phyloP scores from a whole-genome alignment of 2,329 filamentous ascomycete species.

The Xylaria sp. region DNA sequence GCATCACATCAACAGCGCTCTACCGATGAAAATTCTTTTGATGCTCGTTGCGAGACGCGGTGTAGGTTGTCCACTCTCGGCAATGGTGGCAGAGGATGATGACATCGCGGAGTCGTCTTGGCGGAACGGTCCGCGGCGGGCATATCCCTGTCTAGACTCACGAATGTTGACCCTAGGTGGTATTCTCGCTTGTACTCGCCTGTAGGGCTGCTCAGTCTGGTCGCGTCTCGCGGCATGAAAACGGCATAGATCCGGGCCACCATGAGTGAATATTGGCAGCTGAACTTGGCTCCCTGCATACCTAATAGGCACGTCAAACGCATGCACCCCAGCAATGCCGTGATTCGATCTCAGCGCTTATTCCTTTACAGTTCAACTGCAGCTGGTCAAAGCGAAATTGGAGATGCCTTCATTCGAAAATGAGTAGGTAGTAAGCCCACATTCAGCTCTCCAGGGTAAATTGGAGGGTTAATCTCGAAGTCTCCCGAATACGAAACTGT shows the following conservation, averaged over 20 bases:
- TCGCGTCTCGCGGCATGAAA: neutral
- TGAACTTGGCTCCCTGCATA: neutral
- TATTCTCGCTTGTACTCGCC: neutral
- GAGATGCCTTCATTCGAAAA: neutral
- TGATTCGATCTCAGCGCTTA: neutral
- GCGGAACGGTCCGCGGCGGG: neutral
- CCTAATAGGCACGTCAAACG: neutral
- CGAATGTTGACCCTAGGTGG: neutral
- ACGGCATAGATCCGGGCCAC: neutral
- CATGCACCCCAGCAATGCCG: neutral
- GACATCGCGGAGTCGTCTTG: neutral
- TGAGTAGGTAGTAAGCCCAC: neutral
- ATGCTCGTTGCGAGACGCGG: neutral
- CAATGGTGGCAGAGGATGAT: neutral
- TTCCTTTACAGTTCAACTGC: neutral
- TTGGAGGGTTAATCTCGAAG: neutral
- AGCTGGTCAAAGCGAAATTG: neutral
- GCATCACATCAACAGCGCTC: constrained; percentile 6
- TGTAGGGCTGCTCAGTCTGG: neutral
- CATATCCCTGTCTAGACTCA: neutral
- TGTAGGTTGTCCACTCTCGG: neutral
- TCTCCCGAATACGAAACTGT: too few relatives aligned
- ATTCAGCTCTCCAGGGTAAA: neutral
- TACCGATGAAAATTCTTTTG: neutral
- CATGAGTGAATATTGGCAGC: neutral